These are phyloP conservation scores for Trifolium subterraneum DNA, from an alignment of 306 rosid species.

Conservation along the genomic window DNA sequence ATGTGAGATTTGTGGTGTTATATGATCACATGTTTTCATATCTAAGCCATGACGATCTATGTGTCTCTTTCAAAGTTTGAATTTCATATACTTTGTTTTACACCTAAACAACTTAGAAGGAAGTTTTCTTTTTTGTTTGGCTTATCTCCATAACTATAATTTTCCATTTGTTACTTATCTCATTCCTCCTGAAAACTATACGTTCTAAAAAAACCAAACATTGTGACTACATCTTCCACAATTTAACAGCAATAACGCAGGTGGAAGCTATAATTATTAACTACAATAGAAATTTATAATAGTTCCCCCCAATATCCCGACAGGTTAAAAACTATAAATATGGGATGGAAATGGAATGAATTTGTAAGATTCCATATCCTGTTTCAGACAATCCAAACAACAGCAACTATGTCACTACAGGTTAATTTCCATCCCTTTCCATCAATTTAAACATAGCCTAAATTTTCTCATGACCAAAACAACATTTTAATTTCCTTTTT, in stretches of 20 bases:
- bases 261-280: background rate
- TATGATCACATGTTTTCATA: background rate
- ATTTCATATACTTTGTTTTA: slow-evolving; percentile 4
- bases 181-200: background rate
- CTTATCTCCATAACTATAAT: background rate
- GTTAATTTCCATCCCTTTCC: slow-evolving; percentile 1
- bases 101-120: background rate
- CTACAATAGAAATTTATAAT: background rate
- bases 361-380: background rate
- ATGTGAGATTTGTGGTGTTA: background rate
- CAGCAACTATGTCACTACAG: slow-evolving; percentile 5
- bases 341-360: background rate
- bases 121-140: background rate
- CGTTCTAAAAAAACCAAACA: background rate
- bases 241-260: too few relatives aligned
- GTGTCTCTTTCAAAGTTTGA: background rate
- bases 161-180: background rate
- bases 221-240: background rate
- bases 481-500: background rate
- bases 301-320: background rate
- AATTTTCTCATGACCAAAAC: background rate
- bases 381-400: slow-evolving; percentile 9
- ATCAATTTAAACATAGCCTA: slow-evolving; percentile 19
- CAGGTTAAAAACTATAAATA: slow-evolving; percentile 5
- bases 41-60: background rate